A percentile compares a stretch with the other conserved stretches of the same genome.
Evolutionary conservation across 2,329 filamentous ascomycete species (phyloP).

Genomic region (Phaeosphaeriaceae sp.): DNA sequence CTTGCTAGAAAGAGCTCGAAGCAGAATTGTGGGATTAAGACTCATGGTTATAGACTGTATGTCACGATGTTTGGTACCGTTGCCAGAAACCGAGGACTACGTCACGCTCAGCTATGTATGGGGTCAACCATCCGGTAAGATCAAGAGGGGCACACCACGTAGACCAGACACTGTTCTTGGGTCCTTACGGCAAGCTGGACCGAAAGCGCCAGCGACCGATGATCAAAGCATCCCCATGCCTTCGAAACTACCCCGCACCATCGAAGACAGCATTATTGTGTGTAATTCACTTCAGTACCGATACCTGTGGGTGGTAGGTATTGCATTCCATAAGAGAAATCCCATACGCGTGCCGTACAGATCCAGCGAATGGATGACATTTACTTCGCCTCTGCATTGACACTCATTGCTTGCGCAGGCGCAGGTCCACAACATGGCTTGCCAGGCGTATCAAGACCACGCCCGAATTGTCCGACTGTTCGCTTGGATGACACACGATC

Average conservation of each 20-base stretch:
- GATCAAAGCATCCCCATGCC: background rate
- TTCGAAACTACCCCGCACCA: background rate
- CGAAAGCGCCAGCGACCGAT: too few relatives aligned
- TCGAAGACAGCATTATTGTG: slow-evolving; percentile 3
- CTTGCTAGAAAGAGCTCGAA: background rate
- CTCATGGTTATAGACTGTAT: background rate
- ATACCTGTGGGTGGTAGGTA: slow-evolving; percentile 5
- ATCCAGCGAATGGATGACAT: slow-evolving; percentile 4
- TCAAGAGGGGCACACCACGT: background rate
- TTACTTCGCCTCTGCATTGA: background rate
- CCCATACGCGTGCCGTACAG: background rate
- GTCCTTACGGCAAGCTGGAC: background rate
- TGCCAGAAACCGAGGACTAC: slow-evolving; percentile 1
- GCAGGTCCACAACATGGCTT: background rate
- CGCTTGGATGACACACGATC: background rate
- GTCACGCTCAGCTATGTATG: slow-evolving; percentile 5
- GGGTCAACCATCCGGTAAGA: slow-evolving; percentile 7
- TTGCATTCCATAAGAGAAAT: slow-evolving; percentile 1
- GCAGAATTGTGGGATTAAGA: background rate
- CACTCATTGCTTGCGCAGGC: slow-evolving; percentile 2
- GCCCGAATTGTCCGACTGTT: background rate
- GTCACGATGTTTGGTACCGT: background rate
- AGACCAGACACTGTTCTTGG: background rate
- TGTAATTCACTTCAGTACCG: slow-evolving; percentile 1
- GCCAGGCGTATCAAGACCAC: slow-evolving; percentile 4